These are phyloP conservation scores for Dunaliella primolecta DNA, from an alignment of 139 green algal genomes.

Conservation along the genomic window DNA sequence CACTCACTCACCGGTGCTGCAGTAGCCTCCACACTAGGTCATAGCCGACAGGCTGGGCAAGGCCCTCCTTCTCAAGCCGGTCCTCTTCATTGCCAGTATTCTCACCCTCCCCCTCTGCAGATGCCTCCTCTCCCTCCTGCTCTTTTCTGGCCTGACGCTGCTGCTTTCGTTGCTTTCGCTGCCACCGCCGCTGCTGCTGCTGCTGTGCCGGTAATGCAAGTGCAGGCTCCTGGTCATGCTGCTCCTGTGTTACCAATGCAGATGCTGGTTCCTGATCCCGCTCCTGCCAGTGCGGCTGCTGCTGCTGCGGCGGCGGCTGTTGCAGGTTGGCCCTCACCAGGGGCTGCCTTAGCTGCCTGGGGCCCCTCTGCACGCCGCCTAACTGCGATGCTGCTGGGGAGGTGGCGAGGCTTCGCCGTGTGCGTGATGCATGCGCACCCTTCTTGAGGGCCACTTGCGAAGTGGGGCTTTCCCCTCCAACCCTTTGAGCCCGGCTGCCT, in stretches of 20 bases:
- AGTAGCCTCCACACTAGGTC: neutral
- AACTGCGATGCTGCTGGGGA: too few relatives aligned
- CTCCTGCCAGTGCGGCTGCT: neutral
- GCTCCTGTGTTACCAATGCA: too few relatives aligned
- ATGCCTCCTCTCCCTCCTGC: neutral
- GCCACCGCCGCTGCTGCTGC: neutral
- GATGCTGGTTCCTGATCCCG: too few relatives aligned
- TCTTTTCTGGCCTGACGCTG: neutral
- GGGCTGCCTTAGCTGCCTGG: too few relatives aligned
- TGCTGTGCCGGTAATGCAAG: neutral
- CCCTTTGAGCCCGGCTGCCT: too few relatives aligned
- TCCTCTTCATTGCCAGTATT: neutral
- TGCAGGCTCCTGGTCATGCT: too few relatives aligned
- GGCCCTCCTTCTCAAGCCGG: neutral
- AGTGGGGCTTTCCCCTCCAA: too few relatives aligned
- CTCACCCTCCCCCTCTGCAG: neutral
- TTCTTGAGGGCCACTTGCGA: too few relatives aligned
- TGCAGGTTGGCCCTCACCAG: neutral
- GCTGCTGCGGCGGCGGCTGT: neutral
- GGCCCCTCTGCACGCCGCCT: neutral
- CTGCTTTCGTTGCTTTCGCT: neutral
- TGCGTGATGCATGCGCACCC: too few relatives aligned
- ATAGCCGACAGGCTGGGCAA: neutral
- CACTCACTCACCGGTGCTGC: neutral
- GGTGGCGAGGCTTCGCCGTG: too few relatives aligned